Base-by-base conservation (phyloP, 768 basidiomycete genomes). In the Boletales sp. region DNA sequence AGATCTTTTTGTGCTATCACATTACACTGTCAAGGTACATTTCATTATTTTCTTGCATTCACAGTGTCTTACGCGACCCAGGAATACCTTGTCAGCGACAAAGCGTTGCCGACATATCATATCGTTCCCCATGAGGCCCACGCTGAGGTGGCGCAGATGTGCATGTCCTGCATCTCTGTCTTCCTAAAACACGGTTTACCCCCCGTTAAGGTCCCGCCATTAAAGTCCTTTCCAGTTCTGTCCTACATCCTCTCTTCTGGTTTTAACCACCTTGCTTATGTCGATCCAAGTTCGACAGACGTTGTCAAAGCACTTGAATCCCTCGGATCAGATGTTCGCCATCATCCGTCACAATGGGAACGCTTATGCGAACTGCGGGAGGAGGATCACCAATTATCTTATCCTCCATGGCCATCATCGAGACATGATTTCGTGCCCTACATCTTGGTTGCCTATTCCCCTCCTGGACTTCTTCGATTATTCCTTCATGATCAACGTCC, bases 381-480 rank as follows among this genome's bases (percentile, higher is more conserved):
- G 12, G n/a, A n/a, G n/a, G n/a, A n/a, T 32, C 31, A 25, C 31
- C 9, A 17, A 34, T 44, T 31, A 17, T 21, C 21, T 15, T 50
- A 50, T 34, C 21, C 49, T 32, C 42, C 32, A 2, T 50, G 49
- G 49, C 49, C 49, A n/a, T 44, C n/a, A n/a, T n/a, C n/a, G n/a
- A n/a, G n/a, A n/a, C n/a, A n/a, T n/a, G n/a, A n/a, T n/a, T n/a
- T n/a, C 31, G 6, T 40, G 4, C 38, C 28, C 11, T 50, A 50
- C 28, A 36, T 40, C 5, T 34, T 50, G 21, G 34, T 50, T 6
- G 49, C 49, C 19, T 42, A 50, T 42, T 44, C 38, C 21, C 7
- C 49, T 6, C 4, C n/a, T 13, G 30, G 9, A 25, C 32, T 50
- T 10, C 31, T 50, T 25, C 49, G 8, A 13, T 17, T 38, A 15